Evolutionary conservation across 2,329 filamentous ascomycete species (phyloP).

Genomic region (Microdochium nivale): DNA sequence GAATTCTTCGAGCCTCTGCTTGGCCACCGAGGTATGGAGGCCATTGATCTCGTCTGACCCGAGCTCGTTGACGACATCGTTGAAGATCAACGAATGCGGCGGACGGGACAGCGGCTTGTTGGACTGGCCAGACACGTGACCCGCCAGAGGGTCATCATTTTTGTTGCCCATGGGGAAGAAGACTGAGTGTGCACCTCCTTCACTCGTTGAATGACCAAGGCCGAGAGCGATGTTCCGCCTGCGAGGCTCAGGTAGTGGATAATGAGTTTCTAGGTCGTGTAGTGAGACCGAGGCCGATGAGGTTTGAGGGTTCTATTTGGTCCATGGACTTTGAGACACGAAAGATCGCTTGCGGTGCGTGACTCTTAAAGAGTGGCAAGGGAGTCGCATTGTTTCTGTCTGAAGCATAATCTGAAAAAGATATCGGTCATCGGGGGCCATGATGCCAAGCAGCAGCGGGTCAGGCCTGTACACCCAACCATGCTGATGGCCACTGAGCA

Average conservation of each 20-base stretch:
- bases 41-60: conserved; percentile 45
- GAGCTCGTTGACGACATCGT: conserved; percentile 41
- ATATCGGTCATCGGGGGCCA: not conserved
- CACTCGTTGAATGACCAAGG: not conserved
- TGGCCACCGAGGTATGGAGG: conserved; percentile 40
- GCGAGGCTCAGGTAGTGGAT: not conserved
- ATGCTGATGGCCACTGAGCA: not conserved
- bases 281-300: not conserved
- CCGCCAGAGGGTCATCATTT: not conserved
- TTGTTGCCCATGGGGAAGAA: not conserved
- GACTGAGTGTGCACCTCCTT: not conserved
- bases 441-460: not conserved
- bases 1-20: conserved; percentile 42
- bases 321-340: not conserved
- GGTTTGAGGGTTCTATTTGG: not conserved
- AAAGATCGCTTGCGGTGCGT: not conserved
- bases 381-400: no score
- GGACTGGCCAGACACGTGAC: conserved; percentile 5
- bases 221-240: not conserved
- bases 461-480: not conserved
- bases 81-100: conserved; percentile 43
- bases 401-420: not conserved
- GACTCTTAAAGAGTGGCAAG: not conserved
- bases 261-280: not conserved
- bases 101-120: conserved; percentile 39